Conservation (phyloP, 345 rosid species). For the Populus euphratica region DNA sequence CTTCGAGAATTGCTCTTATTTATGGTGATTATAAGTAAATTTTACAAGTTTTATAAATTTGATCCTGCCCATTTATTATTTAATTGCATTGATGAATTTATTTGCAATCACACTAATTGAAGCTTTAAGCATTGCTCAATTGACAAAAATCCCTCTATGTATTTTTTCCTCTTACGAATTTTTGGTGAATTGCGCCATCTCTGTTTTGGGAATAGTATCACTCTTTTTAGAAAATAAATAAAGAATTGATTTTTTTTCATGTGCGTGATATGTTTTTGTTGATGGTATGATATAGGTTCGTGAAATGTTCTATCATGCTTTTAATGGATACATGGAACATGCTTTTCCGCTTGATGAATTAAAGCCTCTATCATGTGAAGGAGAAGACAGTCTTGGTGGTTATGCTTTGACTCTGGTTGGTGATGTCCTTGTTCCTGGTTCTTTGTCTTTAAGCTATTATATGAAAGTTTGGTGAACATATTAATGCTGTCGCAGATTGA, state of each 20-base stretch:
- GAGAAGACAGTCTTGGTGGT: slow-evolving; percentile 93
- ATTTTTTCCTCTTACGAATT: too few relatives aligned
- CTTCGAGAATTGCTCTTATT: not conserved
- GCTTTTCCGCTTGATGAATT: slow-evolving; percentile 95
- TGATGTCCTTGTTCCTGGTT: not conserved
- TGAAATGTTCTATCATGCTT: slow-evolving; percentile 97
- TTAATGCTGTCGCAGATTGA: slow-evolving; percentile 58
- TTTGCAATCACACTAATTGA: too few relatives aligned
- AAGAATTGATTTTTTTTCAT: not conserved
- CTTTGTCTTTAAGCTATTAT: slow-evolving; percentile 1
- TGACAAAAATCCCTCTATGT: too few relatives aligned
- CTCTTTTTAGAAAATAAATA: too few relatives aligned
- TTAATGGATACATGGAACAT: slow-evolving; percentile 90
- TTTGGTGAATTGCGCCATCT: too few relatives aligned
- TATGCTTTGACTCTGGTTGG: slow-evolving; percentile 91
- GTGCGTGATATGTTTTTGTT: not conserved
- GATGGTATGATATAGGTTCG: slow-evolving; percentile 52
- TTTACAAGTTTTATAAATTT: too few relatives aligned
- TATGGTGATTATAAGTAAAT: too few relatives aligned
- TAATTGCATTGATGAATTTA: too few relatives aligned
- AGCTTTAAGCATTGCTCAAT: too few relatives aligned
- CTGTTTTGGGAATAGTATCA: too few relatives aligned
- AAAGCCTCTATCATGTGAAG: slow-evolving; percentile 79
- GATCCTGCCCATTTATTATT: too few relatives aligned
- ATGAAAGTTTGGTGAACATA: slow-evolving; percentile 11